A percentile compares a stretch with the other conserved stretches of the same genome.
phyloP scores from a whole-genome alignment of 805 yeast genomes.

The Suhomyces tanzawaensis region DNA sequence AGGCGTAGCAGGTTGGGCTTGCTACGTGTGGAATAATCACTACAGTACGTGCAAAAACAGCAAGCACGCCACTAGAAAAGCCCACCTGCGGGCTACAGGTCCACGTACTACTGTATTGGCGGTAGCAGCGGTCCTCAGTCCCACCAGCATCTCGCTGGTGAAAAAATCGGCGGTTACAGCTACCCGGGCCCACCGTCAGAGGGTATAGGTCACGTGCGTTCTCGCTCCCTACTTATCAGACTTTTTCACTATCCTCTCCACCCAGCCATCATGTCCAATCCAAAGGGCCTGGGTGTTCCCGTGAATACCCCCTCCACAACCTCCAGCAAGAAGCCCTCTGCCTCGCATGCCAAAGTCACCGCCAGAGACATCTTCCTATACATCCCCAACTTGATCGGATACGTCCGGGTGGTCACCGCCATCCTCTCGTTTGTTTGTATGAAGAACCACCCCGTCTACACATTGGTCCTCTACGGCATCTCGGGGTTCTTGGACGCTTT shows the following conservation, averaged over 20 bases:
- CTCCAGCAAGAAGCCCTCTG: background rate
- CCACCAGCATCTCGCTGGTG: too few relatives aligned
- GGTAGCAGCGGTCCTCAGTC: too few relatives aligned
- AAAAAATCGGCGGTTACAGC: too few relatives aligned
- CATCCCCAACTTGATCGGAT: slow-evolving; percentile 92
- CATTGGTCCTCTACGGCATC: slow-evolving; percentile 74
- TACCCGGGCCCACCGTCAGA: too few relatives aligned
- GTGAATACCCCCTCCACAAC: background rate
- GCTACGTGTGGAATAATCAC: too few relatives aligned
- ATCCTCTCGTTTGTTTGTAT: slow-evolving; percentile 75
- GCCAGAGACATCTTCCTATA: slow-evolving; percentile 63
- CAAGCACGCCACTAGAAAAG: too few relatives aligned
- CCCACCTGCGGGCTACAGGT: too few relatives aligned
- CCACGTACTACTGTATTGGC: too few relatives aligned
- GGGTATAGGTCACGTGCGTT: too few relatives aligned
- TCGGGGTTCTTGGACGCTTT: slow-evolving; percentile 93
- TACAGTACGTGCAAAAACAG: too few relatives aligned
- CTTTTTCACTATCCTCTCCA: background rate
- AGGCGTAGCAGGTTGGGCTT: too few relatives aligned
- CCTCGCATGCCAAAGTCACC: slow-evolving; percentile 28
- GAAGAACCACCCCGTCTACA: slow-evolving; percentile 78
- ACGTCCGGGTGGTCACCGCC: slow-evolving; percentile 78
- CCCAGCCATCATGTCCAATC: background rate
- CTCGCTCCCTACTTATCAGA: too few relatives aligned
- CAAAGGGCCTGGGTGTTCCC: background rate